Evolutionary conservation across 2,329 filamentous ascomycete genomes (phyloP).

Genomic region (Fusarium nygamai): DNA sequence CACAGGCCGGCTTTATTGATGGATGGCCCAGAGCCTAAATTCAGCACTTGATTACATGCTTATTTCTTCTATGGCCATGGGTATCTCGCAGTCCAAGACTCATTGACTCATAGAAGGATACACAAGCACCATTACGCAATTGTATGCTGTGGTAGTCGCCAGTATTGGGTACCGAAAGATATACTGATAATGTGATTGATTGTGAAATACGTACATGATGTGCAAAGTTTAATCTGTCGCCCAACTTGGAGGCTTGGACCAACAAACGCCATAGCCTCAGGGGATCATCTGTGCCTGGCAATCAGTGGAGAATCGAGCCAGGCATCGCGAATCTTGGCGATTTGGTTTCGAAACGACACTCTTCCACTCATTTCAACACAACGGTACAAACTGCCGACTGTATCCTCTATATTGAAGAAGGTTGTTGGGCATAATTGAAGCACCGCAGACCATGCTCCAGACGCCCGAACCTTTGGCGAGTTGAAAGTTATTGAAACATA

Average conservation of each 20-base stretch:
- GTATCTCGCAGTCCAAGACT: background rate
- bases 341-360: constrained; percentile 26
- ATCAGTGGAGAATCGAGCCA: constrained; percentile 17
- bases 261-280: background rate
- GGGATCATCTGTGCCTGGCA: constrained; percentile 9
- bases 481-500: background rate
- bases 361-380: background rate
- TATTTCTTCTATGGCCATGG: background rate
- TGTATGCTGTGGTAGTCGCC: constrained; percentile 4
- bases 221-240: background rate
- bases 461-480: background rate
- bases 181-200: background rate
- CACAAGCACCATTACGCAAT: constrained; percentile 16
- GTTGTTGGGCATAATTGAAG: background rate
- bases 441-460: background rate
- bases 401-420: constrained; percentile 3
- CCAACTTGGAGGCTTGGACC: background rate
- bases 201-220: background rate
- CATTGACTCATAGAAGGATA: background rate
- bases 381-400: background rate
- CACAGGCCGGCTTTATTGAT: constrained; percentile 2
- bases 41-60: background rate
- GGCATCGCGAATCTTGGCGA: constrained; percentile 20
- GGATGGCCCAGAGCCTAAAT: constrained; percentile 13
- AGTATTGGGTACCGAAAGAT: background rate